Evolutionary conservation across 1,284 basidiomycete genomes (phyloP).

Genomic region (Pyrrhoderma lamaoense): DNA sequence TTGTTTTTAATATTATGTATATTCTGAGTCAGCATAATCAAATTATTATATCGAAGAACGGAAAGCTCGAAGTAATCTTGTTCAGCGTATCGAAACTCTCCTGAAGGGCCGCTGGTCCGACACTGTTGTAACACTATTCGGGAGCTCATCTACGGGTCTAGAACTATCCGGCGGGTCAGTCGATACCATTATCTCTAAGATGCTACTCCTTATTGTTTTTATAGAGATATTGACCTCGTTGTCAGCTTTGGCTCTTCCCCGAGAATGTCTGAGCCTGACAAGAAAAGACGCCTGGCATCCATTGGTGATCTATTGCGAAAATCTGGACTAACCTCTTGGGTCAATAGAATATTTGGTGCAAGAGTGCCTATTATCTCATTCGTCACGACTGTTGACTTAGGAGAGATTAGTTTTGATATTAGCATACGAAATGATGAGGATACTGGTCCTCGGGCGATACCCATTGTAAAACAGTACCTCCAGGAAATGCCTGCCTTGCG

Average conservation of each 20-base stretch:
- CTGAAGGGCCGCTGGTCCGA: conserved; percentile 41
- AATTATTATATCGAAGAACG: conserved; percentile 36
- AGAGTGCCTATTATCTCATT: conserved; percentile 58
- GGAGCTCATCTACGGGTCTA: conserved; percentile 57
- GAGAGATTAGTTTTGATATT: conserved; percentile 59
- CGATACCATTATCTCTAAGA: background rate
- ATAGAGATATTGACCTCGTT: conserved; percentile 33
- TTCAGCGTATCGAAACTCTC: conserved; percentile 43
- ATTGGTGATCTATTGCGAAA: conserved; percentile 8
- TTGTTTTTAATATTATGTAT: background rate
- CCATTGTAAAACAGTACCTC: conserved; percentile 53
- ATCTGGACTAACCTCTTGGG: conserved; percentile 11
- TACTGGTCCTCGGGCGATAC: conserved; percentile 49
- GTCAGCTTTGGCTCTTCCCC: conserved; percentile 6
- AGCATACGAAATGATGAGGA: conserved; percentile 55
- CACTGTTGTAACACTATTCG: conserved; percentile 52
- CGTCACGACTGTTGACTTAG: conserved; percentile 37
- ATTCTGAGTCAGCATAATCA: background rate
- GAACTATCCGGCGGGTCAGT: conserved; percentile 59
- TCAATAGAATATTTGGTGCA: conserved; percentile 27
- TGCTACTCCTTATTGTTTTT: background rate
- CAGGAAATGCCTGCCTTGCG: conserved; percentile 54
- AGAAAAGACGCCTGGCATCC: conserved; percentile 7
- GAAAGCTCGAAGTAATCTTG: conserved; percentile 41
- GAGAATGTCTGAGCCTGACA: conserved; percentile 1